Conservation (phyloP, 768 basidiomycete genomes). For the Thelephora aurantiotincta region DNA sequence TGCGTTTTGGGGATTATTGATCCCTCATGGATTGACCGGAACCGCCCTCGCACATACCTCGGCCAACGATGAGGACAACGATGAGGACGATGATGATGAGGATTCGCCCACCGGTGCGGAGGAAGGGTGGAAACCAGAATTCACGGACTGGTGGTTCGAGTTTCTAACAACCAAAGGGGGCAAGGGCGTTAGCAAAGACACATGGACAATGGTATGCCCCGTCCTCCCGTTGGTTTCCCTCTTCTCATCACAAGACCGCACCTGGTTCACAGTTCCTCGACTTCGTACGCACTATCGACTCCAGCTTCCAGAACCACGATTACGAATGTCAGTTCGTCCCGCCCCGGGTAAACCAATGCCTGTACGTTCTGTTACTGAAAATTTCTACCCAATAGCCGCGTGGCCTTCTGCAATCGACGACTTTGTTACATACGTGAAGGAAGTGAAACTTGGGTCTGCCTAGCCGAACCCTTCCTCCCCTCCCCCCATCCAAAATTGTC, state of each 20-base stretch:
- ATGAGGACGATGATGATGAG: slow-evolving; percentile 34
- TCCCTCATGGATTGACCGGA: slow-evolving; percentile 56
- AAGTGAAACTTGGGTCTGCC: slow-evolving; percentile 10
- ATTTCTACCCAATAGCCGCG: slow-evolving; percentile 33
- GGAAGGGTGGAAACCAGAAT: slow-evolving; percentile 50
- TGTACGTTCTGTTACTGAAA: slow-evolving; percentile 1
- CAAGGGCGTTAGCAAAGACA: slow-evolving; percentile 79
- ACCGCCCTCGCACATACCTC: slow-evolving; percentile 41
- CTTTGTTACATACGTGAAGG: slow-evolving; percentile 57
- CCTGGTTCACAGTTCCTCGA: slow-evolving; percentile 46
- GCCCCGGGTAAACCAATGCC: too few relatives aligned
- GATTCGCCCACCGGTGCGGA: slow-evolving; percentile 21
- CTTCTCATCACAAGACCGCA: background rate
- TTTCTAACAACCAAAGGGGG: slow-evolving; percentile 50
- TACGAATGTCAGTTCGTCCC: slow-evolving; percentile 42
- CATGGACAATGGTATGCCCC: slow-evolving; percentile 67
- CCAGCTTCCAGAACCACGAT: slow-evolving; percentile 60
- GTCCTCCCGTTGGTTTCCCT: background rate
- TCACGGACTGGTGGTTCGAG: slow-evolving; percentile 67
- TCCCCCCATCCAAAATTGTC: too few relatives aligned
- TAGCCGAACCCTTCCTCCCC: too few relatives aligned
- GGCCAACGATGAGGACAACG: slow-evolving; percentile 11
- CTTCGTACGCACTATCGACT: slow-evolving; percentile 64
- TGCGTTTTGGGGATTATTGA: slow-evolving; percentile 66
- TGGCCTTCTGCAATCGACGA: slow-evolving; percentile 86